Evolutionary conservation across 345 rosid genomes (phyloP).

Genomic region (Euphorbia lathyris): DNA sequence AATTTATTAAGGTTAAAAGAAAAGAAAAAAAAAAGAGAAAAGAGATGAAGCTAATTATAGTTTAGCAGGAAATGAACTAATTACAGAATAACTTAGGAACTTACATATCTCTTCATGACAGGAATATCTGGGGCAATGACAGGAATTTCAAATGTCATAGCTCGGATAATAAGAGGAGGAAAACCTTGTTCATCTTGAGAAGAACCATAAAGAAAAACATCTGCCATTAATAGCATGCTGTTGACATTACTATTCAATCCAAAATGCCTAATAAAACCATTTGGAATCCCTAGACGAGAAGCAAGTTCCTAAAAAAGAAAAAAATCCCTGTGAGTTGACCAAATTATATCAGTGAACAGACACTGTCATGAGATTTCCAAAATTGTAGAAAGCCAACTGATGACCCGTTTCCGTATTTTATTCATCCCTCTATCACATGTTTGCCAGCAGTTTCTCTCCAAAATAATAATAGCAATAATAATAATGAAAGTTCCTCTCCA

Average conservation of each 20-base stretch:
- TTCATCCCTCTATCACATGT: conserved; percentile 3
- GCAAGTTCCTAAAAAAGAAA: conserved; percentile 55
- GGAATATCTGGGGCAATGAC: conserved; percentile 75
- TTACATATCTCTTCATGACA: conserved; percentile 68
- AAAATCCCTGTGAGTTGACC: not conserved
- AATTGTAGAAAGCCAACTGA: not conserved
- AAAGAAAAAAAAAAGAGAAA: not conserved
- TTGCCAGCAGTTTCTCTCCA: not conserved
- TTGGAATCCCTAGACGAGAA: conserved; percentile 66
- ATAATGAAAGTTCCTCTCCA: not conserved
- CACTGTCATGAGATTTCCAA: not conserved
- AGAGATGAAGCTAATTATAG: not conserved
- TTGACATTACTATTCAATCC: conserved; percentile 73
- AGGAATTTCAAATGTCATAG: conserved; percentile 86
- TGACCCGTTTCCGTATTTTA: not conserved
- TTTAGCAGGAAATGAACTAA: conserved; percentile 18
- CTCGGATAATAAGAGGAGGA: conserved; percentile 73
- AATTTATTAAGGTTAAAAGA: not conserved
- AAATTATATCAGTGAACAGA: not conserved
- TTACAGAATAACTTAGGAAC: conserved; percentile 24
- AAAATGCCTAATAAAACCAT: conserved; percentile 67
- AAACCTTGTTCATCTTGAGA: conserved; percentile 94
- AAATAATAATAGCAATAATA: not conserved
- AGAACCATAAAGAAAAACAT: conserved; percentile 85
- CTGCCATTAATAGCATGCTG: conserved; percentile 67